Evolutionary conservation across 257 asterid genomes (phyloP).

Genomic region (Nicotiana obtusifolia): DNA sequence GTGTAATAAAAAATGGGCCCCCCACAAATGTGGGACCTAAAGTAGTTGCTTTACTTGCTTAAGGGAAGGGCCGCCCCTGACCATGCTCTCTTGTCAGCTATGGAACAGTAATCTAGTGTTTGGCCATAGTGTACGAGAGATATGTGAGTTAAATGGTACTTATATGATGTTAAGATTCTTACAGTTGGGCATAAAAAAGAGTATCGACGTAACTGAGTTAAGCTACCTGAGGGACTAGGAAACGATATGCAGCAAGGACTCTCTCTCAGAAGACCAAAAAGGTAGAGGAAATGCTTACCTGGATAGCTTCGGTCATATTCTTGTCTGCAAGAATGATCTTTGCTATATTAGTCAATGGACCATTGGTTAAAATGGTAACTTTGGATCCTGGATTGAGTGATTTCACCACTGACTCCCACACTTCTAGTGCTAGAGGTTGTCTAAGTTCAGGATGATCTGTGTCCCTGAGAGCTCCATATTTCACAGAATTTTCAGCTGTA

Average conservation of each 20-base stretch:
- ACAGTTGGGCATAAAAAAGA: neutral
- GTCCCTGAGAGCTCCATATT: constrained; percentile 70
- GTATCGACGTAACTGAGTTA: neutral
- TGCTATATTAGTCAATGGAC: constrained; percentile 80
- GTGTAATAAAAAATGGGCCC: too few species aligned
- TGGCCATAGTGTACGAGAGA: neutral
- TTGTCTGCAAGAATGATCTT: constrained; percentile 47
- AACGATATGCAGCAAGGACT: neutral
- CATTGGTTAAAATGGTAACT: constrained; percentile 67
- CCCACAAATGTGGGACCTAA: too few species aligned
- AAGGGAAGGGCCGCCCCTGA: too few species aligned
- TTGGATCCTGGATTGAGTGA: constrained; percentile 54
- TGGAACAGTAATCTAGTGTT: neutral
- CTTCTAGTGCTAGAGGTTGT: constrained; percentile 66
- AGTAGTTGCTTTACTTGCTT: too few species aligned
- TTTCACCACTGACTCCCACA: constrained; percentile 53
- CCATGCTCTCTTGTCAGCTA: neutral
- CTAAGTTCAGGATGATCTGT: constrained; percentile 75
- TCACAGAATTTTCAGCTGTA: constrained; percentile 64
- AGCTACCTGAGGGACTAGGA: neutral
- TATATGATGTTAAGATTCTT: neutral
- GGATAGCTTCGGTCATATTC: constrained; percentile 38
- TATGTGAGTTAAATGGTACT: neutral
- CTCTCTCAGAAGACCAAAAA: neutral
- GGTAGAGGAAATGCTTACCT: constrained; percentile 37